These are phyloP conservation scores for Dioscorea zingiberensis DNA, from an alignment of 106 monocot genomes.

Conservation along the genomic window DNA sequence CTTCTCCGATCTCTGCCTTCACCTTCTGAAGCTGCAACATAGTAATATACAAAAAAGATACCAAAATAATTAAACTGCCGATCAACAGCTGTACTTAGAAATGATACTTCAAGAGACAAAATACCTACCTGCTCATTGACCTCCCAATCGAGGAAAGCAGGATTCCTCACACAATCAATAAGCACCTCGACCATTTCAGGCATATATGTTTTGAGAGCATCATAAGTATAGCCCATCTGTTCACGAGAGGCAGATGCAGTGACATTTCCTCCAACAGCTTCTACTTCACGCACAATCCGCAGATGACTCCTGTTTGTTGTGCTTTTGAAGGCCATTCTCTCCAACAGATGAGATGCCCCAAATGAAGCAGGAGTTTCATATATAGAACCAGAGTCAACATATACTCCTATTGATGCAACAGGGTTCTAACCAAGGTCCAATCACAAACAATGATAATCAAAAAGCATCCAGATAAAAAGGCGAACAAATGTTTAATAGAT, in stretches of 20 bases:
- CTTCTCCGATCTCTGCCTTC: constrained; percentile 52
- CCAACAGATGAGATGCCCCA: constrained; percentile 61
- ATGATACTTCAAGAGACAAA: not conserved
- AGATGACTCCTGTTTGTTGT: constrained; percentile 76
- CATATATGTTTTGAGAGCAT: constrained; percentile 66
- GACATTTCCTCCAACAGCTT: constrained; percentile 73
- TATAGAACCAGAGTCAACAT: constrained; percentile 70
- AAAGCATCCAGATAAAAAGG: not conserved
- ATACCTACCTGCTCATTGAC: constrained; percentile 86
- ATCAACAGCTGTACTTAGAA: not conserved
- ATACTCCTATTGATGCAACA: constrained; percentile 63
- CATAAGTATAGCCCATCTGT: constrained; percentile 78
- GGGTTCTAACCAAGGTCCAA: constrained; percentile 33
- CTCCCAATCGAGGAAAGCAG: constrained; percentile 81
- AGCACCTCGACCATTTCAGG: constrained; percentile 89
- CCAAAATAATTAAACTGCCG: not conserved
- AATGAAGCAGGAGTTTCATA: constrained; percentile 50
- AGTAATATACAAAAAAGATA: constrained; percentile 11
- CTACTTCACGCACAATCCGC: constrained; percentile 67
- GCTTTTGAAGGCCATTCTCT: constrained; percentile 73
- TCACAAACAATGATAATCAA: not conserved
- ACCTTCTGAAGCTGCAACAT: constrained; percentile 50
- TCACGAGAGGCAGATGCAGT: constrained; percentile 72
- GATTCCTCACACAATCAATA: constrained; percentile 68
- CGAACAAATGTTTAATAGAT: not conserved